Evolutionary conservation across 805 yeast species (phyloP).

Genomic region (Nakazawaea ernobii): DNA sequence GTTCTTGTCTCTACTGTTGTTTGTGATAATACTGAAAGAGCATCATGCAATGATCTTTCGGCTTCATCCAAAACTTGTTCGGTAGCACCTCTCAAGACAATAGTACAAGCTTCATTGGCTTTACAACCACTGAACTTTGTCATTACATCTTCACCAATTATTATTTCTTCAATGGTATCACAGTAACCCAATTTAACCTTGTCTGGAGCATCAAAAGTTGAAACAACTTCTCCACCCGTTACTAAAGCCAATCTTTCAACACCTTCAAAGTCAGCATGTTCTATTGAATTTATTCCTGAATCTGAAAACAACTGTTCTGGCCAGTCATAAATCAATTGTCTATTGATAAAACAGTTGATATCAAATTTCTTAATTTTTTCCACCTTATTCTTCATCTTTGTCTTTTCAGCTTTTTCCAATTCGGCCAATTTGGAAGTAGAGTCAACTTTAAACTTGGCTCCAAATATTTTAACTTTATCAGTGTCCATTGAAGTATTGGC

Average conservation of each 20-base stretch:
- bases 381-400: slow-evolving; percentile 86
- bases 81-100: slow-evolving; percentile 95
- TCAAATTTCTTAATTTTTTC: slow-evolving; percentile 79
- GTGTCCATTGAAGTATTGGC: slow-evolving; percentile 97
- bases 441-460: slow-evolving; percentile 96
- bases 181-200: slow-evolving; percentile 83
- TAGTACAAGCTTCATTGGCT: slow-evolving; percentile 93
- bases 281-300: slow-evolving; percentile 81
- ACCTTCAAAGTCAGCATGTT: slow-evolving; percentile 98
- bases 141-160: slow-evolving; percentile 89
- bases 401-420: slow-evolving; percentile 88
- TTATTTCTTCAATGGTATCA: slow-evolving; percentile 82
- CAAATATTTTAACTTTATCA: slow-evolving; percentile 94
- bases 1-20: slow-evolving; percentile 91
- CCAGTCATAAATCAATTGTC: slow-evolving; percentile 96
- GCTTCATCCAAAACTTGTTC: slow-evolving; percentile 98
- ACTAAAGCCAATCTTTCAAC: slow-evolving; percentile 94
- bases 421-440: slow-evolving; percentile 92
- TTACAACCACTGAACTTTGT: slow-evolving; percentile 93
- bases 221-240: slow-evolving; percentile 97
- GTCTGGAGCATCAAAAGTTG: slow-evolving; percentile 92
- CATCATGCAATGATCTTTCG: slow-evolving; percentile 95
- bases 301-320: slow-evolving; percentile 95
- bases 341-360: slow-evolving; percentile 85
- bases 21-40: slow-evolving; percentile 90